Percentiles rank a stretch among this genome's conserved stretches.
phyloP scores from a whole-genome alignment of 805 yeast genomes.

The Lipomyces mesembrius region DNA sequence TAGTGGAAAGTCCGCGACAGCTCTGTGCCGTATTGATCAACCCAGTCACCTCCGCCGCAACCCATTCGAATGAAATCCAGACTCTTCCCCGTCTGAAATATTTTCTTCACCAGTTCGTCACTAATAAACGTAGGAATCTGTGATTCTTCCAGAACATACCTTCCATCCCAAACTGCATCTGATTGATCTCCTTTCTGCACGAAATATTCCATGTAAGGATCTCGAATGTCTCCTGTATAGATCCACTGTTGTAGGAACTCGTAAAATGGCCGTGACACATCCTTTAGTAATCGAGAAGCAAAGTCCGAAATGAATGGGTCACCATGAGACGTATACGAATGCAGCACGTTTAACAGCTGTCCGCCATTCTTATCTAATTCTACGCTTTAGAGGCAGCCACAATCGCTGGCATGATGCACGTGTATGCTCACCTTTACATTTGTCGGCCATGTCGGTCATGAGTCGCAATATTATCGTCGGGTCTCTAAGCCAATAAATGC shows the following conservation, averaged over 20 bases:
- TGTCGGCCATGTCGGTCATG: slow-evolving; percentile 51
- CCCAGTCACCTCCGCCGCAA: slow-evolving; percentile 74
- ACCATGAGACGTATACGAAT: slow-evolving; percentile 62
- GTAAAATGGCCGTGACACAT: slow-evolving; percentile 62
- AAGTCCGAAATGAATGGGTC: slow-evolving; percentile 57
- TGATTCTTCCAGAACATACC: slow-evolving; percentile 38
- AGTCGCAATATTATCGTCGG: slow-evolving; percentile 64
- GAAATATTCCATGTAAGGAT: slow-evolving; percentile 67
- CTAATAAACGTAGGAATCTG: slow-evolving; percentile 51
- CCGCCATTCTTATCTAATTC: slow-evolving; percentile 48
- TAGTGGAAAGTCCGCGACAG: slow-evolving; percentile 23
- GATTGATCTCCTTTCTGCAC: slow-evolving; percentile 43
- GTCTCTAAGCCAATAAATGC: slow-evolving; percentile 53
- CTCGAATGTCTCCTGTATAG: slow-evolving; percentile 63
- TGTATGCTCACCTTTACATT: slow-evolving; percentile 41
- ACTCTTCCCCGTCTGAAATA: slow-evolving; percentile 66
- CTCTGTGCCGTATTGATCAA: slow-evolving; percentile 37
- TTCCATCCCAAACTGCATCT: slow-evolving; percentile 36
- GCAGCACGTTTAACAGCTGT: slow-evolving; percentile 59
- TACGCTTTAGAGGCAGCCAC: neutral
- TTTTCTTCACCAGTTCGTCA: slow-evolving; percentile 39
- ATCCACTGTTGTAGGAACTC: slow-evolving; percentile 70
- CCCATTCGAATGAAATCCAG: slow-evolving; percentile 63
- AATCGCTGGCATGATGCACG: neutral
- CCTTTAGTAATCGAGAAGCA: slow-evolving; percentile 52